Percentiles rank a stretch among this genome's conserved stretches.
These are phyloP conservation scores for Skeletonema marinoi DNA, from an alignment of 108 stramenopile genomes.

Conservation along the genomic window DNA sequence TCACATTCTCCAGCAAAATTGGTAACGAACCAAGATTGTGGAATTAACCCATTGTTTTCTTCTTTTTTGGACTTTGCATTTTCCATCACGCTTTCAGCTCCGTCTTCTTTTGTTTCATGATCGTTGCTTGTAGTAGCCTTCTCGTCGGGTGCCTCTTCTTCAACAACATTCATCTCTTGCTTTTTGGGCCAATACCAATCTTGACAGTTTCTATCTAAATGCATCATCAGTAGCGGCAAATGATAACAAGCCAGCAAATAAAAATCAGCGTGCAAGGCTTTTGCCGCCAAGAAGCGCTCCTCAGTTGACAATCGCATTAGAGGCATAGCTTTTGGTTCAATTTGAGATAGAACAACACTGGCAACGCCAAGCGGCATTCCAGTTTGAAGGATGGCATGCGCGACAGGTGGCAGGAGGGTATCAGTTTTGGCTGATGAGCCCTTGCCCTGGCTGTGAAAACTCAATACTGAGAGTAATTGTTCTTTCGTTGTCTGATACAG, in stretches of 20 bases:
- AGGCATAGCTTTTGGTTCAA: slow-evolving; percentile 74
- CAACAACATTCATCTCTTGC: background rate
- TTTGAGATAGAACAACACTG: slow-evolving; percentile 70
- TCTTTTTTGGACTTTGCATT: slow-evolving; percentile 17
- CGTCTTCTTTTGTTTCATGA: background rate
- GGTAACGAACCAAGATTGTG: slow-evolving; percentile 65
- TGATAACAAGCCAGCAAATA: slow-evolving; percentile 84
- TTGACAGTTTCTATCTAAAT: slow-evolving; percentile 78
- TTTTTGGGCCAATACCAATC: slow-evolving; percentile 70
- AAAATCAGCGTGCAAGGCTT: slow-evolving; percentile 61
- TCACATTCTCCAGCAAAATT: slow-evolving; percentile 74
- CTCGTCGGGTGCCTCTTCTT: slow-evolving; percentile 1
- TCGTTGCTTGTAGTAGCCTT: slow-evolving; percentile 5
- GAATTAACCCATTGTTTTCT: slow-evolving; percentile 33
- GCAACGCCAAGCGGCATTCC: slow-evolving; percentile 70
- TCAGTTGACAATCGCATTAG: slow-evolving; percentile 57
- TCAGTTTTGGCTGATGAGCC: slow-evolving; percentile 32
- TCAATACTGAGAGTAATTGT: slow-evolving; percentile 20
- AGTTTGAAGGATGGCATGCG: slow-evolving; percentile 62
- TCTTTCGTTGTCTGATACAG: slow-evolving; percentile 2
- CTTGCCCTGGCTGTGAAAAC: slow-evolving; percentile 12
- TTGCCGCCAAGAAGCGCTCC: slow-evolving; percentile 66
- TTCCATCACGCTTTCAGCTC: slow-evolving; percentile 21
- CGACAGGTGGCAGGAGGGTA: slow-evolving; percentile 71
- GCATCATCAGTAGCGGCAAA: slow-evolving; percentile 75